These are phyloP conservation scores for Agrocybe praecox DNA, from an alignment of 768 basidiomycete genomes.

Conservation along the genomic window DNA sequence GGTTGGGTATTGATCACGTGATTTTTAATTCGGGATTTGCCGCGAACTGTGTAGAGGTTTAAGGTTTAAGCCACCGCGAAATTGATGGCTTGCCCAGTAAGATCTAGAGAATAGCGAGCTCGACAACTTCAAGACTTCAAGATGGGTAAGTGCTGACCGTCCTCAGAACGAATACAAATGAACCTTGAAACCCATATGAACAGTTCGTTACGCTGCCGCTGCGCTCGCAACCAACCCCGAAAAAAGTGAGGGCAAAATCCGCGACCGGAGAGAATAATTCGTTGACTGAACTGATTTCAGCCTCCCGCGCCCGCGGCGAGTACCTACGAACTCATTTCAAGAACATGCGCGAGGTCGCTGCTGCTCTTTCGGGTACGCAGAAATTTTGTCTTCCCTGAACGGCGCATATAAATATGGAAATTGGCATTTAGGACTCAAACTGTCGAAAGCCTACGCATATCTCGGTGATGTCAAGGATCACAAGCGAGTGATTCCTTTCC, in stretches of 20 bases:
- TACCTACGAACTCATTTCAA: constrained; percentile 99
- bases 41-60: constrained; percentile 34
- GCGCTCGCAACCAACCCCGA: constrained; percentile 89
- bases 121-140: constrained; percentile 59
- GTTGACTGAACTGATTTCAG: constrained; percentile 39
- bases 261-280: neutral
- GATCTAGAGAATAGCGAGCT: constrained; percentile 34
- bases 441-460: constrained; percentile 94
- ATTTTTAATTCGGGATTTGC: constrained; percentile 14
- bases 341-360: constrained; percentile 99
- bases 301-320: constrained; percentile 91
- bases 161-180: constrained; percentile 6
- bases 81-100: constrained; percentile 14
- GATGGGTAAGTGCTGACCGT: constrained; percentile 58
- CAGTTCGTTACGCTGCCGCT: constrained; percentile 94
- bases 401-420: neutral
- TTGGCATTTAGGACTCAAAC: constrained; percentile 73
- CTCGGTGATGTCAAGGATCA: constrained; percentile 94
- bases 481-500: constrained; percentile 96
- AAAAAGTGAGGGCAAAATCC: constrained; percentile 68
- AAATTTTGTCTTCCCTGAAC: neutral
- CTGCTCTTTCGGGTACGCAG: constrained; percentile 81
- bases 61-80: constrained; percentile 48
- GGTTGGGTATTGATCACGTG: neutral
- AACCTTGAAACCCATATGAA: constrained; percentile 19